A percentile compares a stretch with the other conserved stretches of the same genome.
Conservation (phyloP, 2,329 filamentous ascomycete species). For the Apiospora kogelbergensis region DNA sequence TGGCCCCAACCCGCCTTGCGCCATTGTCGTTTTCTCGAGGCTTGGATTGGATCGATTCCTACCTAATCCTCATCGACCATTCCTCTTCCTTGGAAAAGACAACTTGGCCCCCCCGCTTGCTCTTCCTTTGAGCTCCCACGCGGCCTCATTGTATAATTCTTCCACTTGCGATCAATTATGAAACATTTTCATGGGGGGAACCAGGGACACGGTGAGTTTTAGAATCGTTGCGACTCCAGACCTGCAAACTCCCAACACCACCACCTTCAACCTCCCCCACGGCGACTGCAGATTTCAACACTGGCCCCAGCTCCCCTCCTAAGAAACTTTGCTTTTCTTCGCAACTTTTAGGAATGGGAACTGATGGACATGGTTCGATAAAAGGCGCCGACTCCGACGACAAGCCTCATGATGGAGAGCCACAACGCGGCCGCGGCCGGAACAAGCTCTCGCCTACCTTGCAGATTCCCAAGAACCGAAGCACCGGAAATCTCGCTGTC, state of each 20-base stretch:
- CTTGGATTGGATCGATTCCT: slow-evolving; percentile 5
- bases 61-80: slow-evolving; percentile 5
- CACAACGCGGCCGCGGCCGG: slow-evolving; percentile 32
- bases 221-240: neutral
- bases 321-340: neutral
- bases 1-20: neutral
- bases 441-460: slow-evolving; percentile 47
- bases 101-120: neutral
- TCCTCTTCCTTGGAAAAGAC: slow-evolving; percentile 5
- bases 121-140: slow-evolving; percentile 2
- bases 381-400: slow-evolving; percentile 41
- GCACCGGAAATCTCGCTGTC: slow-evolving; percentile 60
- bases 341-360: slow-evolving; percentile 7
- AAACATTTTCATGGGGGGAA: slow-evolving; percentile 42
- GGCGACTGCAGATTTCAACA: neutral
- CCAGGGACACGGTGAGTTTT: slow-evolving; percentile 42
- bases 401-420: slow-evolving; percentile 39
- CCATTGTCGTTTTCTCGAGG: slow-evolving; percentile 2
- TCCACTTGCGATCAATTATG: slow-evolving; percentile 38
- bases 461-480: slow-evolving; percentile 63
- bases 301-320: neutral
- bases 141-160: neutral
- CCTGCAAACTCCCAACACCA: slow-evolving; percentile 11
- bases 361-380: slow-evolving; percentile 10
- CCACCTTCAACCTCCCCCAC: neutral